Evolutionary conservation across 2,329 filamentous ascomycete species (phyloP).

Genomic region (Pezicula carpinea): DNA sequence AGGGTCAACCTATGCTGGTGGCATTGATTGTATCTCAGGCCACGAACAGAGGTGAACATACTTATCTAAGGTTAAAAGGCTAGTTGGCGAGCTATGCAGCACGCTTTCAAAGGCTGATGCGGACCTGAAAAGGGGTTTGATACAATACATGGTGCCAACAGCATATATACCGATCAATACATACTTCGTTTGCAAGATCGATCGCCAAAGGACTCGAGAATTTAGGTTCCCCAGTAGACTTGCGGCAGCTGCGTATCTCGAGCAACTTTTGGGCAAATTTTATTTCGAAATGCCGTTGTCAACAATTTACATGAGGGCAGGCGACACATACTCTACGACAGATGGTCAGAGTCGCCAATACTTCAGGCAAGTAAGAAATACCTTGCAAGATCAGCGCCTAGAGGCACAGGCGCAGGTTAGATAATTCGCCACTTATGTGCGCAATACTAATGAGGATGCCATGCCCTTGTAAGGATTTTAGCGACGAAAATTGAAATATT

Average conservation of each 20-base stretch:
- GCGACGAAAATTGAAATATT: slow-evolving; percentile 39
- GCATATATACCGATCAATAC: slow-evolving; percentile 25
- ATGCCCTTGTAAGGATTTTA: slow-evolving; percentile 44
- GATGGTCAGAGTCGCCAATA: slow-evolving; percentile 40
- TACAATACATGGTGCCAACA: slow-evolving; percentile 29
- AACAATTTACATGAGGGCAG: slow-evolving; percentile 12
- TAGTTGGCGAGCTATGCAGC: slow-evolving; percentile 8
- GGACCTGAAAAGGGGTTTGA: slow-evolving; percentile 26
- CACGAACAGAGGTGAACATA: slow-evolving; percentile 10
- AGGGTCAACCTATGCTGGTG: slow-evolving; percentile 27
- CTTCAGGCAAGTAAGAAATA: slow-evolving; percentile 23
- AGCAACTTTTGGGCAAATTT: slow-evolving; percentile 19
- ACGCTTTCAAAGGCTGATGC: slow-evolving; percentile 25
- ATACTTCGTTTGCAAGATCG: slow-evolving; percentile 29
- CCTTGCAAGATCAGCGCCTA: slow-evolving; percentile 16
- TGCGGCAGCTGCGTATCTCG: slow-evolving; percentile 18
- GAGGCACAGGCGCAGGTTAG: slow-evolving; percentile 33
- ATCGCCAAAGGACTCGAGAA: slow-evolving; percentile 31
- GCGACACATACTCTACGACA: slow-evolving; percentile 48
- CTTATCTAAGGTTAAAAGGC: slow-evolving; percentile 14
- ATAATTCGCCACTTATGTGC: slow-evolving; percentile 44
- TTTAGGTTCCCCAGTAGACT: slow-evolving; percentile 8
- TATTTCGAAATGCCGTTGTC: slow-evolving; percentile 20
- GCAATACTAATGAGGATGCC: slow-evolving; percentile 33
- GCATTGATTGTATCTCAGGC: slow-evolving; percentile 25